Evolutionary conservation across 768 basidiomycete genomes (phyloP), one percentile per base, ranked within the genome.

Genomic region (Kockovaella imperatae): DNA sequence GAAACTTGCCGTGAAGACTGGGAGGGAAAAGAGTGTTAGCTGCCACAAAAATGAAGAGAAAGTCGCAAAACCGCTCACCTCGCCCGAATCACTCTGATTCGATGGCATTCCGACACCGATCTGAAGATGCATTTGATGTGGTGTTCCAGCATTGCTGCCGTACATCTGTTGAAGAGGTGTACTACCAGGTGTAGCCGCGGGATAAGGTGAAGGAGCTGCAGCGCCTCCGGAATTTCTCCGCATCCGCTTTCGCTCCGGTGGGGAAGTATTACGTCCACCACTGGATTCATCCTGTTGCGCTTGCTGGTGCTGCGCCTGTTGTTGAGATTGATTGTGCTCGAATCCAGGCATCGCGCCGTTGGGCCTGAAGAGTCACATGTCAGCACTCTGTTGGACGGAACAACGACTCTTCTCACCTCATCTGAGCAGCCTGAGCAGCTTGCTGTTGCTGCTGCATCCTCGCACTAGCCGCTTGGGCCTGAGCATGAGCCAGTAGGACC

Each of bases 221-320:
- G 65, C 54, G 17, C 49, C 52, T 0, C 65, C 65, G 3, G 65
- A 64, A 49, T 64, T 67, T 13, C 61, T 34, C 14, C 65, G 43
- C 58, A 61, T 59, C 30, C 65, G 47, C 45, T 67, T 67, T 5
- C 65, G 54, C 1, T 63, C 65, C 35, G 65, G 65, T 6, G 65
- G 65, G 13, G 64, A 60, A 10, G 21, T 32, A n/a, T 32, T 10
- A 32, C 31, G n/a, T 10, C 31, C 40, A 28, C 40, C 40, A 11
- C n/a, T 32, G 31, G n/a, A n/a, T 32, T 32, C 31, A 32, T 32
- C n/a, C 31, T n/a, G n/a, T n/a, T n/a, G n/a, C n/a, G 10, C n/a
- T 32, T 32, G 10, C 31, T 32, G 31, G 31, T 10, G 31, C 31
- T 10, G n/a, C 31, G 10, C 10, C 31, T 32, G 31, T 32, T 32